Evolutionary conservation across 1,284 basidiomycete genomes (phyloP).

Genomic region (Salmacisia buchloeana): DNA sequence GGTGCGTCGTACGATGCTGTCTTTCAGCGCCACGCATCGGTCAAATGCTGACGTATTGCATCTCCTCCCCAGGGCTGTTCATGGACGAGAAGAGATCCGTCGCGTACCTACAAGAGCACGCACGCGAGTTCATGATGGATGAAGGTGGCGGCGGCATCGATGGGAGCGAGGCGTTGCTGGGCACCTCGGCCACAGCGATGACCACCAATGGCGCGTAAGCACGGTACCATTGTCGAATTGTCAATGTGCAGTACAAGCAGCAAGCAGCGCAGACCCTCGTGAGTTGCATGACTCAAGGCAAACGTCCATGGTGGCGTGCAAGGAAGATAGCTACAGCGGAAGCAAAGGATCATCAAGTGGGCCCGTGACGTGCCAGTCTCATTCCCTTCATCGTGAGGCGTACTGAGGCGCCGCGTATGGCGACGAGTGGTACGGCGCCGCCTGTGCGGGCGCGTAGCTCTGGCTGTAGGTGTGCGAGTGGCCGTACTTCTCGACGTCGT

Average conservation of each 20-base stretch:
- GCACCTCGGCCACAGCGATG: not conserved
- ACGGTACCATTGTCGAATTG: no score
- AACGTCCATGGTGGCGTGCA: not conserved
- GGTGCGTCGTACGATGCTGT: constrained; percentile 4
- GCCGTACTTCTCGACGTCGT: not conserved
- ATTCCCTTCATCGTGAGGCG: not conserved
- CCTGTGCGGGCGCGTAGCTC: not conserved
- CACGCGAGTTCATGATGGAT: constrained; percentile 61
- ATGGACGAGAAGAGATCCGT: constrained; percentile 92
- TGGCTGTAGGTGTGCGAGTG: not conserved
- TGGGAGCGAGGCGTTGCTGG: not conserved
- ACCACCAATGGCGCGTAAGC: not conserved
- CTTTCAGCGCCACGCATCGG: not conserved
- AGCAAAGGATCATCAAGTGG: not conserved
- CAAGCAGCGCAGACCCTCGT: no score
- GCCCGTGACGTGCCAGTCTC: not conserved
- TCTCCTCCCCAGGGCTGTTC: constrained; percentile 55
- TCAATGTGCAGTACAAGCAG: no score
- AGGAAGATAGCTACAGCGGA: not conserved
- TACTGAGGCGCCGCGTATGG: not conserved
- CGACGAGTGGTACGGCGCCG: no score
- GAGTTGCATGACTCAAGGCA: no score
- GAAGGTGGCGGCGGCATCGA: constrained; percentile 15
- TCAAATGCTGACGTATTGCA: constrained; percentile 13
- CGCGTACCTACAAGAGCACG: constrained; percentile 77